phyloP scores from a whole-genome alignment of 2,329 filamentous ascomycete species.

The Venturiaceae sp. region DNA sequence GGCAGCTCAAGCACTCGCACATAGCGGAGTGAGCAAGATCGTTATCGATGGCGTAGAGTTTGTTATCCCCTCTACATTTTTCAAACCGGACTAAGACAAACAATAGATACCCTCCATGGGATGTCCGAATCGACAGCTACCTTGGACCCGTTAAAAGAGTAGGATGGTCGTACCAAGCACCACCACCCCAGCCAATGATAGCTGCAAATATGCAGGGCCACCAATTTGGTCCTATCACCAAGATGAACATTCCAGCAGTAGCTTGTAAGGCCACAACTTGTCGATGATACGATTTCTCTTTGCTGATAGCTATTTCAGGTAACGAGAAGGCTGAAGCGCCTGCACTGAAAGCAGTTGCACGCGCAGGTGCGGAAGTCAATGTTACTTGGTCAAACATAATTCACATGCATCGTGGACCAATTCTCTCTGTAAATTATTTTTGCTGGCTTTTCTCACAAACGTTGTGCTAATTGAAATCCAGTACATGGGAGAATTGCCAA shows the following conservation, averaged over 20 bases:
- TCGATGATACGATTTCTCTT: background rate
- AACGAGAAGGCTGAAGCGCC: background rate
- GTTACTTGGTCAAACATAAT: background rate
- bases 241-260: background rate
- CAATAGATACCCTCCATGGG: background rate
- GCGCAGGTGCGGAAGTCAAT: background rate
- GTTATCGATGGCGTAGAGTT: background rate
- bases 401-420: background rate
- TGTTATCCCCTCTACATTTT: background rate
- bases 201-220: background rate
- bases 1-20: background rate
- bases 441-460: background rate
- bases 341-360: background rate
- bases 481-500: background rate
- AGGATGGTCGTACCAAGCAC: background rate
- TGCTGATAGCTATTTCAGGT: background rate
- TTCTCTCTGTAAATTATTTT: background rate
- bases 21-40: background rate
- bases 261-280: background rate
- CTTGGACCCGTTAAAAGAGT: background rate
- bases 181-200: too few relatives aligned
- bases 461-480: background rate
- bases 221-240: background rate
- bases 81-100: too few relatives aligned
- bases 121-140: background rate